Base-by-base conservation (phyloP, 2,329 filamentous ascomycete genomes). In the Penicillium sp. region DNA sequence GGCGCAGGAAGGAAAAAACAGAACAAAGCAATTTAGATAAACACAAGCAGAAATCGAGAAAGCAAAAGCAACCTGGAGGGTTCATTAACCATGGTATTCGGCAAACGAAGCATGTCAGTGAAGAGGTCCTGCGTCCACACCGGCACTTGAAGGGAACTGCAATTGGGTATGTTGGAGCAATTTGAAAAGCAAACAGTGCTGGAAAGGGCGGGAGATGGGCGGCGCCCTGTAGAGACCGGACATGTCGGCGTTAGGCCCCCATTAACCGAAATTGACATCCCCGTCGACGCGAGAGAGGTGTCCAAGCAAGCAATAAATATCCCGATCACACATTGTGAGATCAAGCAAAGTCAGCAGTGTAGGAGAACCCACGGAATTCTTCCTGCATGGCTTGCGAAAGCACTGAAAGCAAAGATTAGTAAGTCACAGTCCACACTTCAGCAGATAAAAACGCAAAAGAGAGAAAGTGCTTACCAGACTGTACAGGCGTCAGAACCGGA, bases 371-470 rank as follows among this genome's bases (percentile, higher is more conserved):
- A 52, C 93, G 84, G 86, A 99, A 99, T 71, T 99, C 91, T 76
- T 99, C 93, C 76, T 99, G 93, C 91, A 97, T 97, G 36, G 90
- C 89, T 77, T 97, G 93, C 25, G 92, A 95, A 56, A 99, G 80
- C 37, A 99, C 93, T 95, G 60, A 39, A 49, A 22, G 41, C 49
- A 44, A 51, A 16, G 3, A 16, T 36, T 16, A 50, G 51, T 54
- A 55, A 54, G 53, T 59, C 50, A 54, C 34, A 19, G 11, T 34
- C 42, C 46, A 29, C 29, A 10, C 29, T 12, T 16, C 22, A 47
- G 35, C 18, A 30, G 16, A 12, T 11, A 43, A 46, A 22, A 16
- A 14, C 5, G 6, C 14, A 25, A 1, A 55, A 38, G 33, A 19
- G 22, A 22, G 2, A n/a, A 19, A 14, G 18, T 34, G 7, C 87